phyloP scores from a whole-genome alignment of 2,329 filamentous ascomycete genomes.

The Pseudocercospora macadamiae region DNA sequence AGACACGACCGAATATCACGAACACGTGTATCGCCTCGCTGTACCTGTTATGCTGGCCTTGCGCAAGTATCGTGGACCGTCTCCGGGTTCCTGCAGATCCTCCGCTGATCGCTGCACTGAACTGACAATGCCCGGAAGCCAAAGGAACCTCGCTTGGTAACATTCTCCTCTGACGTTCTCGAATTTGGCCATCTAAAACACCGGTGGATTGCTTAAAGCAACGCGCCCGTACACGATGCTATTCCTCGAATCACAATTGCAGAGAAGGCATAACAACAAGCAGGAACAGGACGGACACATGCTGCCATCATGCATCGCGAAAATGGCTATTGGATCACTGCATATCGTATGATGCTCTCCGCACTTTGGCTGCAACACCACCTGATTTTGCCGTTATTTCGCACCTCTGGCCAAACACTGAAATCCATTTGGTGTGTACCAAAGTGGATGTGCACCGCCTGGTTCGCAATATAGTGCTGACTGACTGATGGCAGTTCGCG shows the following conservation, averaged over 20 bases:
- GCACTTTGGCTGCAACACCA: not conserved
- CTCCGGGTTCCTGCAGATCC: conserved; percentile 2
- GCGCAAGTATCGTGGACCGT: not conserved
- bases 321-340: not conserved
- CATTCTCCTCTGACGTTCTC: not conserved
- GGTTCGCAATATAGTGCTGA: not conserved
- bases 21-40: not conserved
- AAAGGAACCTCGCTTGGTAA: not conserved
- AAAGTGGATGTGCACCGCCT: not conserved
- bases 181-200: not conserved
- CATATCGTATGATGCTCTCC: not conserved
- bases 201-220: not conserved
- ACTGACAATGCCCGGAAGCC: not conserved
- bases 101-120: not conserved
- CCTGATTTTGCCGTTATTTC: not conserved
- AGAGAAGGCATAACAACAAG: too few species aligned
- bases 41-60: not conserved
- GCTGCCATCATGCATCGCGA: not conserved
- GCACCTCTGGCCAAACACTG: not conserved
- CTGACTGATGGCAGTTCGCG: not conserved
- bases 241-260: not conserved
- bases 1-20: not conserved
- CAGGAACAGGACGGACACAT: not conserved
- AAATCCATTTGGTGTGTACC: not conserved
- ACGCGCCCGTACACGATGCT: not conserved